These are phyloP conservation scores for Neotropicomus parvogracilis DNA, from an alignment of 1,284 basidiomycete species.

Conservation along the genomic window DNA sequence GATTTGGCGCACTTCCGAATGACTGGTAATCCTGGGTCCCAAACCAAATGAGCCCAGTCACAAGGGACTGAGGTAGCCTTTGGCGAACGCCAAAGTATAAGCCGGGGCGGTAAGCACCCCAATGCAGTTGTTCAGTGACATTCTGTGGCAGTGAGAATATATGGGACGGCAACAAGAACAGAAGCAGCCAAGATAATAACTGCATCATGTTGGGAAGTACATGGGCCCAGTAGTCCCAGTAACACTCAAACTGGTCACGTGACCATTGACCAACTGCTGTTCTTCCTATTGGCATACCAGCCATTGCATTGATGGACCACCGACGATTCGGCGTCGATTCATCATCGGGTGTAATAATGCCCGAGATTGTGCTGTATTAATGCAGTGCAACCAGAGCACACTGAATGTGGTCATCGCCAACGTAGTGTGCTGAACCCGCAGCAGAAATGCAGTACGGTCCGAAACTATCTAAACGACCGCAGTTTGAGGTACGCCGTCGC, in stretches of 20 bases:
- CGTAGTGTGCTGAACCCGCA: too few species aligned
- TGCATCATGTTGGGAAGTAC: constrained; percentile 16
- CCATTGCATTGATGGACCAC: too few species aligned
- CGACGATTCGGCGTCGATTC: too few species aligned
- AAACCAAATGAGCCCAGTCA: constrained; percentile 93
- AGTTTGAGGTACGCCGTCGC: too few species aligned
- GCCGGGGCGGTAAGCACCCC: constrained; percentile 89
- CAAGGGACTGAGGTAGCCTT: constrained; percentile 77
- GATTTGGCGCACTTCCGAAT: constrained; percentile 50
- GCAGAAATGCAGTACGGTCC: too few species aligned
- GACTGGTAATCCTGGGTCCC: constrained; percentile 79
- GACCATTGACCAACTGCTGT: too few species aligned
- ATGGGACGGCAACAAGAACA: constrained; percentile 23
- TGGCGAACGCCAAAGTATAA: constrained; percentile 91
- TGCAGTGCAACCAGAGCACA: too few species aligned
- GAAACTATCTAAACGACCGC: too few species aligned
- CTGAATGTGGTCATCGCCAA: too few species aligned
- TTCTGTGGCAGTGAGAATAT: constrained; percentile 29
- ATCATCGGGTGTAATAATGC: too few species aligned
- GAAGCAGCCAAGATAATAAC: constrained; percentile 31
- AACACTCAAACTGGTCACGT: constrained; percentile 8
- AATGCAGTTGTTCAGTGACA: constrained; percentile 67
- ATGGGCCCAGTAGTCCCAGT: constrained; percentile 1
- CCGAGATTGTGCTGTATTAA: too few species aligned
- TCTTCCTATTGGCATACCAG: too few species aligned